A percentile compares a stretch with the other conserved stretches of the same genome.
Conservation (phyloP, 2,329 filamentous ascomycete genomes). For the Phialophora chinensis region DNA sequence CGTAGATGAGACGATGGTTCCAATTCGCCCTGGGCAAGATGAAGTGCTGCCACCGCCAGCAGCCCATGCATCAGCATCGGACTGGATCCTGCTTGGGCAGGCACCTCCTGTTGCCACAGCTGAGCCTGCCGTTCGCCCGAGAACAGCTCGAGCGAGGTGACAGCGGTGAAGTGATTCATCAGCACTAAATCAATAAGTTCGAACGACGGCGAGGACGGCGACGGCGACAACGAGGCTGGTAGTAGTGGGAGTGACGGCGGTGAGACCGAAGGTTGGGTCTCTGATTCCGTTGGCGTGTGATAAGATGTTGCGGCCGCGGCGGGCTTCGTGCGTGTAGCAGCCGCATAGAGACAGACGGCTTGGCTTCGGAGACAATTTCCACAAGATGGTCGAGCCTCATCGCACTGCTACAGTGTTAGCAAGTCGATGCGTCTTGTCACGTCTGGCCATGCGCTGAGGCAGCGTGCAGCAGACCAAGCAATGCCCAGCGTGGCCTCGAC, state of each 20-base stretch:
- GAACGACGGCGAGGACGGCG: not conserved
- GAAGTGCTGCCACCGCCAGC: not conserved
- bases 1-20: not conserved
- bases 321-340: not conserved
- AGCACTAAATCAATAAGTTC: conserved; percentile 1
- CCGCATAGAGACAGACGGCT: not conserved
- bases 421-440: not conserved
- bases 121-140: not conserved
- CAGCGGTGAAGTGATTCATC: conserved; percentile 5
- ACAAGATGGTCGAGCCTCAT: not conserved
- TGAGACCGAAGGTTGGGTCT: not conserved
- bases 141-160: not conserved
- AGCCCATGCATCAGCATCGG: not conserved
- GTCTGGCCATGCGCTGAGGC: too few relatives aligned
- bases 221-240: not conserved
- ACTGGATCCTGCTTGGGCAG: not conserved
- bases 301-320: not conserved
- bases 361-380: not conserved
- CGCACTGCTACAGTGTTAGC: not conserved
- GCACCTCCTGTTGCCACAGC: not conserved
- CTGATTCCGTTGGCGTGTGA: not conserved
- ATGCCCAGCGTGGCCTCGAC: too few relatives aligned
- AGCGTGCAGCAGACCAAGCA: too few relatives aligned
- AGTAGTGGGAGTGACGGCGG: not conserved
- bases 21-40: not conserved